Base-by-base conservation (phyloP, 2,329 filamentous ascomycete species). In the Calonectria henricotiae region DNA sequence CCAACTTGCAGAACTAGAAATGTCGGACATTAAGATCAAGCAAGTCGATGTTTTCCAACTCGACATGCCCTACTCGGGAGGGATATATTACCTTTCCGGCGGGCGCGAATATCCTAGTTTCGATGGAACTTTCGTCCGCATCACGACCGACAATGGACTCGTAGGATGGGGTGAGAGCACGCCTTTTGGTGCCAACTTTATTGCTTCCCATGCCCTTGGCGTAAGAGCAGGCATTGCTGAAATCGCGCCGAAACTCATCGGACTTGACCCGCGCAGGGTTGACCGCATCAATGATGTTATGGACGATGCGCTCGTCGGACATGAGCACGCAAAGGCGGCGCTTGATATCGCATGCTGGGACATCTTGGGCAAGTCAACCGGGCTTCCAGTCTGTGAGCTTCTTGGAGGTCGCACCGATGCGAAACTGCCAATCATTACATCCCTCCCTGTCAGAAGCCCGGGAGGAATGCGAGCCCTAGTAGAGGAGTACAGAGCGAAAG, bases 321-420 rank as follows among this genome's bases (percentile, higher is more conserved):
- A 75, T 5, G 55, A 63, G 30, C 67, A 75, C 37, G 73, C 73
- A 30, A 74, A 73, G 65, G 62, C 62, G 12, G 68, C 73, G 5
- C 67, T 74, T 5, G 73, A 75, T 30, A 47, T 74, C 62, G 73
- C 73, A n/a, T 74, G 73, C 47, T 74, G 73, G 73, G 71, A 75
- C 17, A 61, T 74, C 11, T 72, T 74, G 32, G 65, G 73, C 41
- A 75, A 73, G 63, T 55, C 69, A 12, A 69, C 72, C 1, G 62
- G 71, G 15, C 60, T 75, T 27, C 73, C 73, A 17, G 70, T 75
- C 3, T 75, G 71, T 27, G 67, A 75, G 25, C 51, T 75, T 11
- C 71, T 75, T 25, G 68, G 71, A 32, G 71, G 73, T 2, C 69
- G 71, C 23, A 73, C 71, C 12, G 67, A 69, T 12, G 20, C 55